Base-by-base conservation (phyloP, 1,139 yeast genomes). In the Debaryomycetaceae sp. region DNA sequence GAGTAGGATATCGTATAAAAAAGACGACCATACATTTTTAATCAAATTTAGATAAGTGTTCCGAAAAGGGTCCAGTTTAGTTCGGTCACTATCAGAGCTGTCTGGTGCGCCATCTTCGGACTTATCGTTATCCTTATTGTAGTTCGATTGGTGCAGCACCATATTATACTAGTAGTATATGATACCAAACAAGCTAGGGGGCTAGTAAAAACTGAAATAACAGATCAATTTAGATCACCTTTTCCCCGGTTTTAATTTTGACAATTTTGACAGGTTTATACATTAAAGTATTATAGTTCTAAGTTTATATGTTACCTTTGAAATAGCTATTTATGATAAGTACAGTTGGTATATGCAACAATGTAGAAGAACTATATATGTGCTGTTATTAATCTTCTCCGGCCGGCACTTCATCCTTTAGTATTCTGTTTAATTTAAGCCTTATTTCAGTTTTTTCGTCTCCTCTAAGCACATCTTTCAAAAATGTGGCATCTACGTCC, bases 371-470 rank as follows among this genome's bases (percentile, higher is more conserved):
- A 11, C 11, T 8, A 8, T 11, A 11, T 8, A 22, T 22, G 26
- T 22, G 11, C 26, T 3, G 4, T 17, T 5, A n/a, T 26, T 65
- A 89, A 52, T 91, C 97, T 61, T 92, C 98, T 16, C 98, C 98
- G 6, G 95, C 95, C 6, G 98, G 98, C 34, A 92, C 85, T 65
- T 92, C 98, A 57, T 92, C 98, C 59, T 87, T 89, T 50, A 92
- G 67, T 5, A 88, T 77, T 54, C 75, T 82, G 40, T 83, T 70
- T 52, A 92, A 69, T 53, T 81, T 81, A 46, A 94, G 78, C 47
- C 83, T 74, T 44, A 92, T 64, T 55, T 91, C 98, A 9, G 97
- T 91, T 32, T 67, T 69, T 16, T 83, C 83, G 51, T 89, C 94
- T 0, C 98, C 98, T 45, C 91, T 78, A 42, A 92, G 67, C 1